Base-by-base conservation (phyloP, 108 stramenopile genomes). In the Skeletonema potamos region DNA sequence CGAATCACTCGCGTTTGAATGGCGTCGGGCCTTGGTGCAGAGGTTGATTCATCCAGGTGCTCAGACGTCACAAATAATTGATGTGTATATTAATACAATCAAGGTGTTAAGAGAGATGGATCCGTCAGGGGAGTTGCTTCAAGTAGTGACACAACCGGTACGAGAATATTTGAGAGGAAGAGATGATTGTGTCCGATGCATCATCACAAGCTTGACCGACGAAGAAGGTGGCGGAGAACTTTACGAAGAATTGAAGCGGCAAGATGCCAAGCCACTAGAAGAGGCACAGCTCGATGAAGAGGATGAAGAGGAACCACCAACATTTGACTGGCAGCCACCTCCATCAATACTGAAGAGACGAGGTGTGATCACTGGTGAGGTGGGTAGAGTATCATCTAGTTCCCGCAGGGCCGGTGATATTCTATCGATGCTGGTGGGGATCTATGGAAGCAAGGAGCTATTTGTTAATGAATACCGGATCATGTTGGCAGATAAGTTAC, bases 401-500 rank as follows among this genome's bases (percentile, higher is more conserved):
- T 70, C 77, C 0, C 65, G 69, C 9, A 60, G 71, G 43, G 73
- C 80, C 12, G 85, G 84, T 1, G 98, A 99, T 76, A 94, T 99
- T 54, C 81, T 99, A 24, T 82, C 93, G 55, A 95, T 97, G 89
- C 89, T 99, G 6, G 97, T 99, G 24, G 93, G 96, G 15, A 98
- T 99, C 54, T 99, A 98, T 76, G 98, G 98, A 4, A 96, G 94
- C 74, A 97, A 97, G 86, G 97, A 98, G 64, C 75, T 98, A 26
- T 99, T 99, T 76, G 96, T 98, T 13, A 87, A 96, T 72, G 99
- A 99, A 77, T 99, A 97, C 77, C 71, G 97, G 34, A 72, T 92
- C 63, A 95, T 98, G 96, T 76, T 99, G 56, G 97, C 97, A 3
- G 97, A 97, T 74, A 99, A 98, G 76, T 83, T 98, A n/a, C 76